Conservation (phyloP, 2,329 filamentous ascomycete species). For the Trichophyton equinum region DNA sequence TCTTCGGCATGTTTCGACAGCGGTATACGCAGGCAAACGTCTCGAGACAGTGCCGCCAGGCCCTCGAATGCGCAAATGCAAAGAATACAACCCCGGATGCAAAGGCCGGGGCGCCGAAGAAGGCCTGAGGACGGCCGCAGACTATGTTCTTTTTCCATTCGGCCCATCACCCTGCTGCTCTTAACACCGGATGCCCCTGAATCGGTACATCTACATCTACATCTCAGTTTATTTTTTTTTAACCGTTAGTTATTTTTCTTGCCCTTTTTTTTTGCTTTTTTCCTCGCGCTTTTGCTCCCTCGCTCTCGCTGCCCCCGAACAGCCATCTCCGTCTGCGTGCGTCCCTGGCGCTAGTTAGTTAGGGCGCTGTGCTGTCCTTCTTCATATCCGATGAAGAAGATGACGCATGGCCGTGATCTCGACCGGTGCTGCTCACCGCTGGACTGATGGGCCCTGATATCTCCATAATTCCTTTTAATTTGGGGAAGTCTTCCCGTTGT, state of each 20-base stretch:
- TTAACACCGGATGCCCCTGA: neutral
- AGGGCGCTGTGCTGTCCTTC: neutral
- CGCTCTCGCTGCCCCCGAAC: neutral
- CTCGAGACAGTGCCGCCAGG: neutral
- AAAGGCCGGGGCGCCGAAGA: slow-evolving; percentile 13
- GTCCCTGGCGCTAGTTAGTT: neutral
- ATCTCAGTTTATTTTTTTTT: neutral
- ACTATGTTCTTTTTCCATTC: too few species aligned
- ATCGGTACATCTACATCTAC: neutral
- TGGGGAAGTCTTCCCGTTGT: neutral
- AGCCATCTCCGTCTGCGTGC: neutral
- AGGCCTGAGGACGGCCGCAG: slow-evolving; percentile 2
- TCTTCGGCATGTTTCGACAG: slow-evolving; percentile 14
- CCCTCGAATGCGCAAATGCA: neutral
- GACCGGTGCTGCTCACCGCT: too few species aligned
- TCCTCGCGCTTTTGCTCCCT: neutral
- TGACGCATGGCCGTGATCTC: neutral
- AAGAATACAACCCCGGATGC: slow-evolving; percentile 2
- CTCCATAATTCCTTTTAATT: neutral
- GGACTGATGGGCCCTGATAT: neutral
- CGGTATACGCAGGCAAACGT: slow-evolving; percentile 9
- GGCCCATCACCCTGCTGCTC: too few species aligned
- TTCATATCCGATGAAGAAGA: neutral
- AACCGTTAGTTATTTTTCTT: neutral
- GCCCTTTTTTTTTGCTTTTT: neutral